Evolutionary conservation across 495 filamentous ascomycete genomes (phyloP), one percentile per base, ranked within the genome.

Genomic region (Podospora bellae-mahoneyi): DNA sequence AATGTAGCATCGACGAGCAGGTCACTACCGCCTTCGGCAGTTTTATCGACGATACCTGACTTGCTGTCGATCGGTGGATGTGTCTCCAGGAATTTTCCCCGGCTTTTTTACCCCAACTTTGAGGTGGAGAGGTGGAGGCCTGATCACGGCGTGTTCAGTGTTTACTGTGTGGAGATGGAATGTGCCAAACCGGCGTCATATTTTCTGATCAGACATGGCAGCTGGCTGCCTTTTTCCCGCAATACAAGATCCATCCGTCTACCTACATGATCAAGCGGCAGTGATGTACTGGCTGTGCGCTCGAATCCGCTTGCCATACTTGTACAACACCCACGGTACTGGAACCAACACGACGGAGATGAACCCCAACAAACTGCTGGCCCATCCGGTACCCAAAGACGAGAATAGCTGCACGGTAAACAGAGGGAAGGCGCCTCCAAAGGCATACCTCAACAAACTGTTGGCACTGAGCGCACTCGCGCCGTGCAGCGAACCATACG

Each of bases 381-480:
- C 87, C 87, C 87, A 89, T 39, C 78, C 81, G 54, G 82, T 78
- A 18, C 85, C 85, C 2, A 68, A 84, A 87, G 82, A 89, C 85
- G 86, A 44, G 32, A 60, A 60, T 18, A 44, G 86, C 64, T 84
- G 82, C 13, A 85, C 70, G 5, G 84, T 86, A 62, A 88, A 88
- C 0, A 92, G 80, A 4, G 90, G 90, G 69, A 91, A 91, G 6
- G 79, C 84, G 27, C 85, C 85, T 0, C 84, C 88, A 23, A 88
- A 67, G 0, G 76, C 71, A 69, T 92, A 92, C 30, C 90, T 81
- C 5, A 86, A 73, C 27, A 92, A 74, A 13, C 88, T 86, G 67
- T 90, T 90, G 1, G 87, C 87, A 6, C 86, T 87, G 19, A 86
- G 71, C 6, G 89, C 88, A 27, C 81, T 84, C 0, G 89, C 88